Percentiles rank a stretch among this genome's conserved stretches.
Conservation (phyloP, 495 filamentous ascomycete species). For the Sabuloglossum arenarium region DNA sequence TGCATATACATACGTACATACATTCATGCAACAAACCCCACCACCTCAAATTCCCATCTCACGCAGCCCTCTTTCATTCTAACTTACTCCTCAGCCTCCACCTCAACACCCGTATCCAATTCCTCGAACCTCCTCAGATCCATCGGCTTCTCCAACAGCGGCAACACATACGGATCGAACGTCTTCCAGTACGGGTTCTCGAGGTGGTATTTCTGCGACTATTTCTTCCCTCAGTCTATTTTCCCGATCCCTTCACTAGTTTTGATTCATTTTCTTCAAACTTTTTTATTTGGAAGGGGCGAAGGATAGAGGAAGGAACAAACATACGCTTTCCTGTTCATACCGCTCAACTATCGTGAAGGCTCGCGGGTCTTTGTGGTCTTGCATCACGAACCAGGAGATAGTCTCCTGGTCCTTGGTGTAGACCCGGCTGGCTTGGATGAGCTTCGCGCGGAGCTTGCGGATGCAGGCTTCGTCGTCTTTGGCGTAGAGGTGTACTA, state of each 20-base stretch:
- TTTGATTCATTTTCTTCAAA: too few relatives aligned
- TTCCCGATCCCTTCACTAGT: too few relatives aligned
- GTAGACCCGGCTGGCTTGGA: conserved; percentile 43
- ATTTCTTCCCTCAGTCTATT: too few relatives aligned
- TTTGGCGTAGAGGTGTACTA: conserved; percentile 43
- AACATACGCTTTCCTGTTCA: conserved; percentile 28
- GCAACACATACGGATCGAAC: conserved; percentile 44
- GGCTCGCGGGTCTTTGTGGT: conserved; percentile 35
- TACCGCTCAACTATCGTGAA: conserved; percentile 55
- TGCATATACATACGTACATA: too few relatives aligned
- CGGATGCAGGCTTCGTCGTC: conserved; percentile 33
- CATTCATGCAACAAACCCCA: too few relatives aligned
- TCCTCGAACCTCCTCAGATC: conserved; percentile 42
- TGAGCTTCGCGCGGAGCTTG: conserved; percentile 42
- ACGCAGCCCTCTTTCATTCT: too few relatives aligned
- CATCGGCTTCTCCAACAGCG: conserved; percentile 41
- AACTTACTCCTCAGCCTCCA: conserved; percentile 14
- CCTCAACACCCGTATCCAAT: conserved; percentile 23
- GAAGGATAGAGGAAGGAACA: too few relatives aligned
- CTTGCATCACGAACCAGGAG: conserved; percentile 49
- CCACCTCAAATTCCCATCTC: too few relatives aligned
- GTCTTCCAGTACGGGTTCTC: conserved; percentile 52
- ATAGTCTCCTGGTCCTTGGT: conserved; percentile 44
- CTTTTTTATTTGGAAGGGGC: too few relatives aligned
- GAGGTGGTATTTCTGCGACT: conserved; percentile 39